Percentiles rank a stretch among this genome's conserved stretches.
Evolutionary conservation across 78 protist species (phyloP).

Genomic region (Cavenderia fasciculata): DNA sequence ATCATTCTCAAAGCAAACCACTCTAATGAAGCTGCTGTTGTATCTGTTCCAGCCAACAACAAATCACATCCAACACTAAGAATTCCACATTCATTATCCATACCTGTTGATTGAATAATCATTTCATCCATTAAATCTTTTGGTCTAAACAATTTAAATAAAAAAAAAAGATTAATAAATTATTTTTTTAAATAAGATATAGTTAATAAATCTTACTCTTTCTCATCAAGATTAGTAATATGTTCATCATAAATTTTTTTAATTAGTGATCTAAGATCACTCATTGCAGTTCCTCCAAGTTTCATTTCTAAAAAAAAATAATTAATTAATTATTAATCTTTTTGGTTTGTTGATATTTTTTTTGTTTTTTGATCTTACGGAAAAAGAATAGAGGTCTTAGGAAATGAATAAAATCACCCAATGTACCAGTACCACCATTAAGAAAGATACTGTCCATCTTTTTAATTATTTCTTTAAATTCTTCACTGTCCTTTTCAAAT

Average conservation of each 20-base stretch:
- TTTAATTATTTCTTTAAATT: background rate
- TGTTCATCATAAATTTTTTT: background rate
- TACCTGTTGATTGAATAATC: background rate
- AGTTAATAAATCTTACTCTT: slow-evolving; percentile 1
- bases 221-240: background rate
- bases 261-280: too few species aligned
- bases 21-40: slow-evolving; percentile 14
- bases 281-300: too few species aligned
- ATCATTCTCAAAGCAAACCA: slow-evolving; percentile 13
- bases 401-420: slow-evolving; percentile 1
- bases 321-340: too few species aligned
- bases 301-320: too few species aligned
- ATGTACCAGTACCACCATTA: background rate
- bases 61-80: background rate
- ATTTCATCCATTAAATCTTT: slow-evolving; percentile 6
- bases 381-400: slow-evolving; percentile 16
- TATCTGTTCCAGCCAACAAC: slow-evolving; percentile 45
- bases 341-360: too few species aligned
- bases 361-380: too few species aligned
- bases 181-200: background rate
- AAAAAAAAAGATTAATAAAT: background rate
- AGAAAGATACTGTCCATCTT: background rate
- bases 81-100: background rate
- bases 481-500: background rate
- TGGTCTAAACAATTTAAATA: background rate